Base-by-base conservation (phyloP, 1,284 basidiomycete genomes). In the Boletellus deceptivus region DNA sequence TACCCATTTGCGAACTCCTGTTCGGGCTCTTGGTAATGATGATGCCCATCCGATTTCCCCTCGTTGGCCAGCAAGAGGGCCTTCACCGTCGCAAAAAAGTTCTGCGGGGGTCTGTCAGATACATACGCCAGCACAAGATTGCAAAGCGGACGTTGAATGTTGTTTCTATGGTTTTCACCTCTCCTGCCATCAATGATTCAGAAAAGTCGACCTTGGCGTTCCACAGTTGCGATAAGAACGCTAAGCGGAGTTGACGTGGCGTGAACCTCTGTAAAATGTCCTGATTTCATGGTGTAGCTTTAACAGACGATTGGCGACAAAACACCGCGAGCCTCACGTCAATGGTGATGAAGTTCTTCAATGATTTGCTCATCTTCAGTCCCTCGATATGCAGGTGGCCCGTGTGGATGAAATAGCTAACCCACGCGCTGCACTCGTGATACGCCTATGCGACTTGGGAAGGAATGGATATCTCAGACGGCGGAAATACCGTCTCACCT, bases 331-430 rank as follows among this genome's bases (percentile, higher is more conserved):
- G n/a, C 67, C 86, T 70, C 64, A 93, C 93, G 64, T 97, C 91
- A 60, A 99, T 97, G 7, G 96, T 97, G 64, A 99, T 98, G 64
- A 99, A 99, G 69, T 99, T 99, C 72, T 99, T 99, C 53, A 99
- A 75, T 8, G 93, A 97, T 73, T 99, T 99, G 74, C 91, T 94
- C 97, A 99, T 99, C 72, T 99, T 99, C 55, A 98, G 76, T 17
- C 97, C 97, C 70, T 98, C 95, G 62, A 99, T 99, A 71, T 99
- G 95, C 34, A 99, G 75, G 74, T 99, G 97, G 4, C 97, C 97
- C 0, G 96, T 99, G 72, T 99, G 97, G 49, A 99, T 73, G 75
- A 99, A 99, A 71, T 99, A 99, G 71, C 98, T 98, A 63, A 99
- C 93, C 97, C 97, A 99, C 65, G 94, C 83, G 27, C 77, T 72